phyloP scores from a whole-genome alignment of 768 basidiomycete species.

The Scleroderma citrinum region DNA sequence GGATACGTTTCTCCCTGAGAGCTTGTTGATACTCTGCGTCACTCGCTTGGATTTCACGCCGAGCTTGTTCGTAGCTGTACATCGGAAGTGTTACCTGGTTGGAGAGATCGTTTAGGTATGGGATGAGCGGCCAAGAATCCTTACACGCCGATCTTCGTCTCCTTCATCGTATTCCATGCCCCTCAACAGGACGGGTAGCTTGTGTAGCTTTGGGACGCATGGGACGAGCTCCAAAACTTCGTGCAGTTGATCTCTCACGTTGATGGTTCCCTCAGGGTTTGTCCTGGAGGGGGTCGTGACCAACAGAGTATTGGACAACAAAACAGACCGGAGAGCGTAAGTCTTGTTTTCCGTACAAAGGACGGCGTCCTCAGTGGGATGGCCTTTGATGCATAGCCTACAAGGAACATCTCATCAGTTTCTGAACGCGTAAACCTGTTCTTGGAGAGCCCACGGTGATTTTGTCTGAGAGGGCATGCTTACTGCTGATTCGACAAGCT shows the following conservation, averaged over 20 bases:
- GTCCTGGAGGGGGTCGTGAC: constrained; percentile 52
- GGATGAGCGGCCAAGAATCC: constrained; percentile 4
- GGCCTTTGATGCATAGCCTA: constrained; percentile 78
- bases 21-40: constrained; percentile 65
- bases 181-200: constrained; percentile 52
- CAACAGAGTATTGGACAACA: constrained; percentile 81
- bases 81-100: constrained; percentile 37
- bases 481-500: constrained; percentile 50
- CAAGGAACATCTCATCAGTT: constrained; percentile 2
- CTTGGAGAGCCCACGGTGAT: constrained; percentile 10
- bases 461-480: constrained; percentile 29
- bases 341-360: constrained; percentile 80
- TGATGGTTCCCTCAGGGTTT: constrained; percentile 38
- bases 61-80: constrained; percentile 50
- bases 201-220: constrained; percentile 70
- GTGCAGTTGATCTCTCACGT: constrained; percentile 75
- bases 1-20: constrained; percentile 62
- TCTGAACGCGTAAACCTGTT: not conserved
- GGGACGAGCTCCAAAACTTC: constrained; percentile 82
- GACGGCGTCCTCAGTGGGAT: constrained; percentile 79
- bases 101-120: not conserved
- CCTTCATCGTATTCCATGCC: constrained; percentile 69
- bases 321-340: constrained; percentile 79
- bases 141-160: constrained; percentile 36
- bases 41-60: constrained; percentile 71